A percentile compares a stretch with the other conserved stretches of the same genome.
Conservation (phyloP, 2,329 filamentous ascomycete genomes). For the Aspergillus terreus region DNA sequence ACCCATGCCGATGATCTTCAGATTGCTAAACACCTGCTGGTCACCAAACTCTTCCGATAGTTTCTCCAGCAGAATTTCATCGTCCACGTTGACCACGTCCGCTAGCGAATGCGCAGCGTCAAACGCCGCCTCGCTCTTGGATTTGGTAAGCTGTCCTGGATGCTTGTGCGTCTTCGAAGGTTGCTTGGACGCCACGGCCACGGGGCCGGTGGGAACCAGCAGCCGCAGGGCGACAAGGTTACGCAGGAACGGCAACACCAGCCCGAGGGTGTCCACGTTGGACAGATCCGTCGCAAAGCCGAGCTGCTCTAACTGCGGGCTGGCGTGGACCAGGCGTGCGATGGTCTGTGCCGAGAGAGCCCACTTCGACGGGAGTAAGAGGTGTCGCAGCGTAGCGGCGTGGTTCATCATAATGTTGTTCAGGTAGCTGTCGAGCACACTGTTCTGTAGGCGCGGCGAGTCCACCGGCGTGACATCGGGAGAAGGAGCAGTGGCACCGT, state of each 20-base stretch:
- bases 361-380: slow-evolving; percentile 57
- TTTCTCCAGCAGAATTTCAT: slow-evolving; percentile 28
- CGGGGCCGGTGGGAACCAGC: slow-evolving; percentile 30
- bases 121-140: slow-evolving; percentile 4
- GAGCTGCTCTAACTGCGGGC: slow-evolving; percentile 58
- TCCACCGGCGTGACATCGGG: slow-evolving; percentile 22
- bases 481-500: slow-evolving; percentile 16
- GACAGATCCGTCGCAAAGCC: slow-evolving; percentile 47
- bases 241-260: slow-evolving; percentile 39
- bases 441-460: slow-evolving; percentile 25
- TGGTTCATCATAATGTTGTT: slow-evolving; percentile 50
- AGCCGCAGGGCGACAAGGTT: slow-evolving; percentile 40
- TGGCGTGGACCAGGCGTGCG: slow-evolving; percentile 49
- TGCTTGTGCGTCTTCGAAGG: background rate
- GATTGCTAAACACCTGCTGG: slow-evolving; percentile 25
- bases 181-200: slow-evolving; percentile 7
- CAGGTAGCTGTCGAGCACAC: slow-evolving; percentile 46
- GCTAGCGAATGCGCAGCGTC: slow-evolving; percentile 23
- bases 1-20: slow-evolving; percentile 37
- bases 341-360: slow-evolving; percentile 48
- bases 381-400: slow-evolving; percentile 50
- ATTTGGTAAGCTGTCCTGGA: background rate
- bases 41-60: slow-evolving; percentile 31
- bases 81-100: slow-evolving; percentile 37
- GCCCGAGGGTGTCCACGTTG: slow-evolving; percentile 36